Evolutionary conservation across 2,329 filamentous ascomycete genomes (phyloP).

Genomic region (Xylaria sp.): DNA sequence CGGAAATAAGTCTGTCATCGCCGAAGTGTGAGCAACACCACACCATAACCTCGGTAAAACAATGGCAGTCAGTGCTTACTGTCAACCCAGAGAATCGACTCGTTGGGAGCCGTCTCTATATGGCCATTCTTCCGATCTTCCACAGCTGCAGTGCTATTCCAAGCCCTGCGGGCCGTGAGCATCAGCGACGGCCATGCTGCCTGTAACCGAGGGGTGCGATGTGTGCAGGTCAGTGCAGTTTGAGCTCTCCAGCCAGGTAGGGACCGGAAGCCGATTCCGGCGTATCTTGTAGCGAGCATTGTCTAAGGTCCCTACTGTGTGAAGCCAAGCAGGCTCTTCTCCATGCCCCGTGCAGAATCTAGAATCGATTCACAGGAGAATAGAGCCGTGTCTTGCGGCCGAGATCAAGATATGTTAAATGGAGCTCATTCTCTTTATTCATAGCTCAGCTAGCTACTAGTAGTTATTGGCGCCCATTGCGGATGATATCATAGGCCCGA

Average conservation of each 20-base stretch:
- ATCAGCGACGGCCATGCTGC: constrained; percentile 38
- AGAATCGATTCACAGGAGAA: neutral
- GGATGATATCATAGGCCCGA: constrained; percentile 31
- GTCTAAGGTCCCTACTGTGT: neutral
- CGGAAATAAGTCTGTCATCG: constrained; percentile 80
- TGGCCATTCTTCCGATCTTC: constrained; percentile 80
- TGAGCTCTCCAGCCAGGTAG: constrained; percentile 49
- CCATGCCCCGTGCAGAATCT: constrained; percentile 17
- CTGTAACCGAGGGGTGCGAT: constrained; percentile 37
- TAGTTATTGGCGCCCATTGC: neutral
- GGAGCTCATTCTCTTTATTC: constrained; percentile 6
- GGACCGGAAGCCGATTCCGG: constrained; percentile 51
- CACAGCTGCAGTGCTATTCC: constrained; percentile 55
- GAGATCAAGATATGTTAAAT: neutral
- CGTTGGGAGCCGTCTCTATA: constrained; percentile 78
- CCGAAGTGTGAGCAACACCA: constrained; percentile 16
- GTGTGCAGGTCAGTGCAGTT: constrained; percentile 35
- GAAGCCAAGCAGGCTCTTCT: constrained; percentile 13
- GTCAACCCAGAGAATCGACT: constrained; percentile 90
- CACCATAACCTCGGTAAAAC: neutral
- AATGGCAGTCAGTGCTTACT: constrained; percentile 64
- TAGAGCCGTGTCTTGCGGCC: neutral
- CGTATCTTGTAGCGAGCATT: constrained; percentile 41
- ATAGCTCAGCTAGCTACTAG: neutral
- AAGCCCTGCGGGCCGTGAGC: constrained; percentile 44